Conservation (phyloP, 495 filamentous ascomycete species). For the Halenospora varia region DNA sequence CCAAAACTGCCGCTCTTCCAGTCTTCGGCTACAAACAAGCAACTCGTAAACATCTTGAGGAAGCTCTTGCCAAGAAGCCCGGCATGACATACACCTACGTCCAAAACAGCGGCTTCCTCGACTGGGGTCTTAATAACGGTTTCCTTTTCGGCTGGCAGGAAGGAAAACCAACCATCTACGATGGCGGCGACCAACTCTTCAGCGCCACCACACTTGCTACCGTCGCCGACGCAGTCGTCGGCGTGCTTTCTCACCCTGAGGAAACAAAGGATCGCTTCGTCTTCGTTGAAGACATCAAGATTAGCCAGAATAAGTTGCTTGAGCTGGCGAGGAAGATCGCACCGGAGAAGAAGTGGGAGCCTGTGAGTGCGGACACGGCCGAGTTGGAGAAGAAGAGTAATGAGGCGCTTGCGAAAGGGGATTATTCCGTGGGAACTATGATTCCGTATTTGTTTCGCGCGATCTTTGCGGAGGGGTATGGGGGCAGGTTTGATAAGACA, state of each 20-base stretch:
- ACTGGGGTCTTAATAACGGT: slow-evolving; percentile 37
- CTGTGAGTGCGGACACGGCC: slow-evolving; percentile 20
- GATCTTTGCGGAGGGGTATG: slow-evolving; percentile 40
- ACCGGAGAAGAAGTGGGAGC: slow-evolving; percentile 33
- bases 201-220: slow-evolving; percentile 37
- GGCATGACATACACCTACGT: slow-evolving; percentile 42
- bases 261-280: slow-evolving; percentile 47
- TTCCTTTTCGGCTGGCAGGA: slow-evolving; percentile 37
- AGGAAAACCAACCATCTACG: slow-evolving; percentile 31
- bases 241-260: slow-evolving; percentile 38
- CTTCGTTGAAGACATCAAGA: slow-evolving; percentile 33
- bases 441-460: slow-evolving; percentile 24
- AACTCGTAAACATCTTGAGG: slow-evolving; percentile 35
- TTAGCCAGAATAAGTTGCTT: slow-evolving; percentile 42
- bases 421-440: slow-evolving; percentile 20
- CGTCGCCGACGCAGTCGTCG: slow-evolving; percentile 39
- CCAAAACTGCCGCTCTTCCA: slow-evolving; percentile 30
- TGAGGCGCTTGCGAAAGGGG: slow-evolving; percentile 27
- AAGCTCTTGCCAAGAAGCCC: slow-evolving; percentile 28
- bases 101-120: slow-evolving; percentile 43
- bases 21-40: slow-evolving; percentile 43
- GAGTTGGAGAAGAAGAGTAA: slow-evolving; percentile 29
- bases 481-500: slow-evolving; percentile 23
- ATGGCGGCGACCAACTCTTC: slow-evolving; percentile 37
- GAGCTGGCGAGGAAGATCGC: slow-evolving; percentile 34